phyloP scores from a whole-genome alignment of 2,329 filamentous ascomycete species.

The Coniochaeta ligniaria region DNA sequence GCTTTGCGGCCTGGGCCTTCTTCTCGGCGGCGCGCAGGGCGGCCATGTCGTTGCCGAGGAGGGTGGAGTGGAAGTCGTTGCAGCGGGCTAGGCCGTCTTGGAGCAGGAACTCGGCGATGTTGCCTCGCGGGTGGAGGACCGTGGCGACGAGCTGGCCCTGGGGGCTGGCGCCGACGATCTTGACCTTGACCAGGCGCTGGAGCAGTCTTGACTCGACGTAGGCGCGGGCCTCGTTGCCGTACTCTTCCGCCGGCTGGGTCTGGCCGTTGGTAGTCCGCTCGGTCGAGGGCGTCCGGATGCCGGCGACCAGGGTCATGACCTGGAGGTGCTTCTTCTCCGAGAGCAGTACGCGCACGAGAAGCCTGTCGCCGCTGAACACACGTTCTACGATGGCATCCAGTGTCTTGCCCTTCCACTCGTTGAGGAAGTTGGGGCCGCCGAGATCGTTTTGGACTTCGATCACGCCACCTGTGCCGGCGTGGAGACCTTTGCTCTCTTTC shows the following conservation, averaged over 20 bases:
- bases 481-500: conserved; percentile 73
- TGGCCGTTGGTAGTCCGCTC: conserved; percentile 77
- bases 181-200: conserved; percentile 77
- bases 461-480: conserved; percentile 56
- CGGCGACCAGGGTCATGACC: conserved; percentile 82
- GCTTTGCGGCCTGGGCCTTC: conserved; percentile 66
- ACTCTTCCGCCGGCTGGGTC: conserved; percentile 79
- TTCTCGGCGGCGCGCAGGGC: conserved; percentile 80
- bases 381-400: conserved; percentile 85
- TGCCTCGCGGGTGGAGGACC: conserved; percentile 82
- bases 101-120: conserved; percentile 86
- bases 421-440: conserved; percentile 69
- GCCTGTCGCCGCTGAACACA: conserved; percentile 82
- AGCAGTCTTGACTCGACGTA: conserved; percentile 83
- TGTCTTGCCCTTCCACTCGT: conserved; percentile 76
- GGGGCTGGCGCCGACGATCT: conserved; percentile 78
- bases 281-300: conserved; percentile 82
- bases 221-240: conserved; percentile 77
- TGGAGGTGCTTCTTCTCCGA: conserved; percentile 80
- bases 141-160: conserved; percentile 88
- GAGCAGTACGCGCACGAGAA: conserved; percentile 75
- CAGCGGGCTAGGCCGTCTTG: conserved; percentile 85
- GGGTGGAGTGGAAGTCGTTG: conserved; percentile 90
- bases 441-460: conserved; percentile 80
- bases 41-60: conserved; percentile 86